phyloP scores from a whole-genome alignment of 1,284 basidiomycete genomes.

The Papiliotrema flavescens region DNA sequence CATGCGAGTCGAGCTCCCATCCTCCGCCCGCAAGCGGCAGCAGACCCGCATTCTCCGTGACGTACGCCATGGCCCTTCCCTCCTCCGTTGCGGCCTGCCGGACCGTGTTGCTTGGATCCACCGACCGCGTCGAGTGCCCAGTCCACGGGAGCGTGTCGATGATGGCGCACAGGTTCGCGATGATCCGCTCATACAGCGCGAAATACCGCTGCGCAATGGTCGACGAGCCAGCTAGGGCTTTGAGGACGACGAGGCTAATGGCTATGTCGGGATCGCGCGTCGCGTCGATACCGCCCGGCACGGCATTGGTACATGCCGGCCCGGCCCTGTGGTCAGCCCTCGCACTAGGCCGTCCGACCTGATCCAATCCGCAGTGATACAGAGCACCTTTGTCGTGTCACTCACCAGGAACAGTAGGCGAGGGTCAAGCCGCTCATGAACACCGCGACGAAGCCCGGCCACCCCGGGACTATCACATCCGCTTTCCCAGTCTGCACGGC shows the following conservation, averaged over 20 bases:
- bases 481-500: background rate
- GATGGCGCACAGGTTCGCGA: background rate
- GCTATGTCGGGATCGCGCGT: background rate
- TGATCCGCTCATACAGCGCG: background rate
- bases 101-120: too few species aligned
- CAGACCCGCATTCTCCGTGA: background rate
- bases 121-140: background rate
- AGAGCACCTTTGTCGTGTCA: background rate
- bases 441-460: background rate
- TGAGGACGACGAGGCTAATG: background rate
- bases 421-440: slow-evolving; percentile 7
- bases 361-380: too few species aligned
- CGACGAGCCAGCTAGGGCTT: background rate
- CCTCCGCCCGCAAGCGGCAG: background rate
- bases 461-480: slow-evolving; percentile 1
- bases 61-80: background rate
- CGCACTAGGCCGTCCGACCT: too few species aligned
- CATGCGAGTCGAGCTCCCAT: background rate
- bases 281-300: background rate
- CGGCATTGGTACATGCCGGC: background rate
- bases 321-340: background rate
- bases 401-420: slow-evolving; percentile 7
- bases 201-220: background rate
- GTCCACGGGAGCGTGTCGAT: background rate
- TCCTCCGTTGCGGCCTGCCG: background rate